These are phyloP conservation scores for Mychonastes homosphaera DNA, from an alignment of 139 green algal genomes.

Conservation along the genomic window DNA sequence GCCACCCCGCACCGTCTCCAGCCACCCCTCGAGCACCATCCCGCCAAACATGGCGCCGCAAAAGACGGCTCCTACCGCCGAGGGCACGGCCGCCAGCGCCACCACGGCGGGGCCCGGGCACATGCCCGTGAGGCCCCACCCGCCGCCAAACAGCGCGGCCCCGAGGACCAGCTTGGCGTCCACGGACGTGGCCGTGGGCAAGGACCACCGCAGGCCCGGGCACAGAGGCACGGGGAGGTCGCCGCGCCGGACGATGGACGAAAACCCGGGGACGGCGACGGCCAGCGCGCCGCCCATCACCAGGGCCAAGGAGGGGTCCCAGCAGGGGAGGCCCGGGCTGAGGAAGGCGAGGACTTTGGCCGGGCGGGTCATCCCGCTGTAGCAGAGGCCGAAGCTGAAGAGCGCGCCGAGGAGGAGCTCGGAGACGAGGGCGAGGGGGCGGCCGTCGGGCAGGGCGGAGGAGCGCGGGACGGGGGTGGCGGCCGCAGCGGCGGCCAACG, in stretches of 20 bases:
- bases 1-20: not conserved
- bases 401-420: constrained; percentile 36
- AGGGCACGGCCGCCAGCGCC: constrained; percentile 17
- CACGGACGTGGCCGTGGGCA: constrained; percentile 40
- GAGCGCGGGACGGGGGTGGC: too few species aligned
- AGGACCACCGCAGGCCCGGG: constrained; percentile 14
- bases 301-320: constrained; percentile 52
- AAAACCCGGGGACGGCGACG: constrained; percentile 32
- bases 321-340: constrained; percentile 16
- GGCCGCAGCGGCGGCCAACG: constrained; percentile 1
- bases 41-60: constrained; percentile 24
- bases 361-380: constrained; percentile 57
- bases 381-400: constrained; percentile 57
- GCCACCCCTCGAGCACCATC: constrained; percentile 9
- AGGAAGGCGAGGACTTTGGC: constrained; percentile 48
- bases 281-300: constrained; percentile 69
- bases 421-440: not conserved
- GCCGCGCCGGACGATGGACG: constrained; percentile 14
- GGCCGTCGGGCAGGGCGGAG: too few species aligned
- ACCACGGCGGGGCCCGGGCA: constrained; percentile 66
- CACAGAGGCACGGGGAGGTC: too few species aligned
- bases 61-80: constrained; percentile 19
- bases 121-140: constrained; percentile 63
- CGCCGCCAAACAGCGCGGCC: constrained; percentile 58
- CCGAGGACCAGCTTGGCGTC: constrained; percentile 53